phyloP scores from a whole-genome alignment of 176 grass and related monocot genomes.

The Zizania latifolia region DNA sequence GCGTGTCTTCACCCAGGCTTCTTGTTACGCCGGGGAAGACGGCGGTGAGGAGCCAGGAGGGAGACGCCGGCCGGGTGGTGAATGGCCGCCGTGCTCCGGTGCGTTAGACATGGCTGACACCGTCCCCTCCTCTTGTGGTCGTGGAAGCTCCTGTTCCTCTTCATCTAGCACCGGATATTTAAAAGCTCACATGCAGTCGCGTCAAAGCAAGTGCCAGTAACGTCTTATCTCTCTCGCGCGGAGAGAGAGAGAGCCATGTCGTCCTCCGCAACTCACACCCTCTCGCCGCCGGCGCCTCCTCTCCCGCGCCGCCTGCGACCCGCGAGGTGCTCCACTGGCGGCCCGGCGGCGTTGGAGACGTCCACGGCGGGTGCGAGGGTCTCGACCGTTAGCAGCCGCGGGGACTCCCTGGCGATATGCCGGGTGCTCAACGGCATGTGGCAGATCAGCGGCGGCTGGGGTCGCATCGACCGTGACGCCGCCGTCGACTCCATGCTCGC shows the following conservation, averaged over 20 bases:
- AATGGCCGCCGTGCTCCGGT: too few relatives aligned
- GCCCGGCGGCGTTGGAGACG: slow-evolving; percentile 19
- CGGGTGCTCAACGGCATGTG: slow-evolving; percentile 97
- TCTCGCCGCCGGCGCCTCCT: slow-evolving; percentile 7
- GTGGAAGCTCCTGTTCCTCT: too few relatives aligned
- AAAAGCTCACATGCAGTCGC: too few relatives aligned
- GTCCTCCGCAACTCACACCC: slow-evolving; percentile 8
- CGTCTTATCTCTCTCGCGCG: slow-evolving; percentile 9
- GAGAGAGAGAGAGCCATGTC: too few relatives aligned
- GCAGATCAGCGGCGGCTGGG: slow-evolving; percentile 90
- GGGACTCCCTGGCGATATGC: slow-evolving; percentile 72
- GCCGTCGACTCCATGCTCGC: slow-evolving; percentile 83
- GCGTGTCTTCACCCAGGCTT: neutral
- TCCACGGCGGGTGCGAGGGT: slow-evolving; percentile 26
- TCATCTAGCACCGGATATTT: too few relatives aligned
- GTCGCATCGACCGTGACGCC: slow-evolving; percentile 73
- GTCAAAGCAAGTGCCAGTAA: neutral
- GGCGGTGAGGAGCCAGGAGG: slow-evolving; percentile 33
- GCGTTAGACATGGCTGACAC: too few relatives aligned
- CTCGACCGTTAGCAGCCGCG: slow-evolving; percentile 38
- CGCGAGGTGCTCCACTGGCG: slow-evolving; percentile 2
- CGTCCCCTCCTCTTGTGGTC: too few relatives aligned
- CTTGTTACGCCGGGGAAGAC: neutral
- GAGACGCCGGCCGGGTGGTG: slow-evolving; percentile 40
- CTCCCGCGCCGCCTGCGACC: neutral